Conservation (phyloP, 805 yeast genomes). For the Yamadazyma philogaea region DNA sequence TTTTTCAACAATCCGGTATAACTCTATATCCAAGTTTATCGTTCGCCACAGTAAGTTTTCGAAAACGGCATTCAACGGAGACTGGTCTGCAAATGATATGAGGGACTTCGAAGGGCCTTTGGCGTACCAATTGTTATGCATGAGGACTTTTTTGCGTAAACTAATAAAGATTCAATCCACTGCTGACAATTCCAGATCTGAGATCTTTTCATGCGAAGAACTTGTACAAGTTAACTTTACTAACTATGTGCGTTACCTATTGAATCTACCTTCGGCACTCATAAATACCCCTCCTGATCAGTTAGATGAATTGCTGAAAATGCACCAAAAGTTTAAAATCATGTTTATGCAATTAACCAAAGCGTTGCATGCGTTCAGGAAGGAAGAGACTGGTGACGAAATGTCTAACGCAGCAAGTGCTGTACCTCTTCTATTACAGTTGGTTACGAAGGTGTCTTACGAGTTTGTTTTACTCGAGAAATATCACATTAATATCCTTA, state of each 20-base stretch:
- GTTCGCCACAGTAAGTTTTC: constrained; percentile 17
- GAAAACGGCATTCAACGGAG: constrained; percentile 17
- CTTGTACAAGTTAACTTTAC: constrained; percentile 36
- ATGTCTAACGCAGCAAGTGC: constrained; percentile 14
- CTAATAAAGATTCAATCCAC: constrained; percentile 18
- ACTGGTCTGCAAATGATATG: constrained; percentile 19
- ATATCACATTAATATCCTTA: constrained; percentile 35
- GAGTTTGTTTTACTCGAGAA: constrained; percentile 40
- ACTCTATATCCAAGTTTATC: constrained; percentile 15
- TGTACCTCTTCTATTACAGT: constrained; percentile 25
- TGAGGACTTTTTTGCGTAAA: constrained; percentile 26
- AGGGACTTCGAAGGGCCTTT: constrained; percentile 29
- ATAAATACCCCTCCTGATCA: constrained; percentile 12
- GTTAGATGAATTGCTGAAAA: constrained; percentile 20
- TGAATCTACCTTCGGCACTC: constrained; percentile 27
- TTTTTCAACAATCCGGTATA: constrained; percentile 26
- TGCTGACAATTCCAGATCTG: constrained; percentile 7
- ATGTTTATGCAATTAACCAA: constrained; percentile 26
- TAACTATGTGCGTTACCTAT: constrained; percentile 33
- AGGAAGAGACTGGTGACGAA: constrained; percentile 27
- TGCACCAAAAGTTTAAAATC: constrained; percentile 28
- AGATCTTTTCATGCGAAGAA: constrained; percentile 27
- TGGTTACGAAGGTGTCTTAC: constrained; percentile 32
- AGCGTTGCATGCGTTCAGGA: constrained; percentile 23
- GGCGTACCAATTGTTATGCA: constrained; percentile 26